Percentiles rank a stretch among this genome's conserved stretches.
Evolutionary conservation across 2,329 filamentous ascomycete species (phyloP).

Genomic region (Aspergillus chevalieri): DNA sequence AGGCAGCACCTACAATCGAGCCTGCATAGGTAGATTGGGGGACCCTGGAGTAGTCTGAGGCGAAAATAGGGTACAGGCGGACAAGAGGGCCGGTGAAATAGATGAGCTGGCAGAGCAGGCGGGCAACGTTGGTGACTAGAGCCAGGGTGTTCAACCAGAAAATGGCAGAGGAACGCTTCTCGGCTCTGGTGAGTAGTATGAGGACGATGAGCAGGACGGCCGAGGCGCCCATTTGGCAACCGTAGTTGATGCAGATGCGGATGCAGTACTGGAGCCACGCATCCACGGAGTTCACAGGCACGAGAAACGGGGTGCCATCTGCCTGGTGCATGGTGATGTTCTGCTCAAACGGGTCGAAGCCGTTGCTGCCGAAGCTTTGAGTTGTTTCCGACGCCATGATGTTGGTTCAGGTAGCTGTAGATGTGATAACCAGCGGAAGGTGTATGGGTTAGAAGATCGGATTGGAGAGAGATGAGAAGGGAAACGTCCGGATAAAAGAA

Average conservation of each 20-base stretch:
- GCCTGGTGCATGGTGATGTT: conserved; percentile 42
- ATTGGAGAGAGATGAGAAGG: background rate
- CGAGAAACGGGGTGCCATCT: conserved; percentile 39
- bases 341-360: conserved; percentile 50
- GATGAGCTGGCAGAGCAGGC: conserved; percentile 38
- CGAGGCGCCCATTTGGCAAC: conserved; percentile 63
- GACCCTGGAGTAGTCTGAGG: conserved; percentile 50
- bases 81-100: conserved; percentile 58
- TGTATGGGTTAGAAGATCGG: background rate
- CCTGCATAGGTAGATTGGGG: conserved; percentile 38
- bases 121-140: conserved; percentile 56
- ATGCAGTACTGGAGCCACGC: conserved; percentile 43
- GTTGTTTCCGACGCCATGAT: conserved; percentile 9
- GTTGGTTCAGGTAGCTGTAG: background rate
- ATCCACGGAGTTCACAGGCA: conserved; percentile 42
- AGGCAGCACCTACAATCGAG: conserved; percentile 44
- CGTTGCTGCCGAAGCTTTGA: no score
- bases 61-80: conserved; percentile 56
- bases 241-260: conserved; percentile 57
- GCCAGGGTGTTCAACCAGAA: conserved; percentile 60
- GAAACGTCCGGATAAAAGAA: background rate
- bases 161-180: conserved; percentile 59
- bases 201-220: conserved; percentile 60
- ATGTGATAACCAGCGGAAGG: background rate
- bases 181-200: conserved; percentile 58